These are phyloP conservation scores for Erythrobasidium yunnanense DNA, from an alignment of 768 basidiomycete species.

Conservation along the genomic window DNA sequence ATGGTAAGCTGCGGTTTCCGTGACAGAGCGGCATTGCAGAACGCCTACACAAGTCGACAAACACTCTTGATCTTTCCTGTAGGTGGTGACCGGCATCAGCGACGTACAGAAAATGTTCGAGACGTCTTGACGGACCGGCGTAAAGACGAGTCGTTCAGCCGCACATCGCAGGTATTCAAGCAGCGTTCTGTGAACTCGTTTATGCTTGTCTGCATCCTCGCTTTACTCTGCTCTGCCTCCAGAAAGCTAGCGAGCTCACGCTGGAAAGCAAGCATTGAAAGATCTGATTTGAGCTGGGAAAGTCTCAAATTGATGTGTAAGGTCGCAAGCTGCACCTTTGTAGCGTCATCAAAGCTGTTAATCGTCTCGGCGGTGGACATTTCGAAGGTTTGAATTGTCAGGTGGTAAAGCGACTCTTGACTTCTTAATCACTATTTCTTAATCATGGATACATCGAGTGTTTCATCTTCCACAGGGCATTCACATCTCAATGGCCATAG, in stretches of 20 bases:
- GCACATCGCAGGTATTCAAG: slow-evolving; percentile 13
- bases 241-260: slow-evolving; percentile 23
- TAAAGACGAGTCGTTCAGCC: slow-evolving; percentile 1
- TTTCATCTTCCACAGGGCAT: too few relatives aligned
- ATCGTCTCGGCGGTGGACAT: slow-evolving; percentile 16
- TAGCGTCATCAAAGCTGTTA: slow-evolving; percentile 14
- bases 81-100: neutral
- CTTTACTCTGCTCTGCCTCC: slow-evolving; percentile 14
- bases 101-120: neutral
- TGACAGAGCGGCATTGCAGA: neutral
- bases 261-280: neutral
- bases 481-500: too few relatives aligned
- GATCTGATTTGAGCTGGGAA: neutral
- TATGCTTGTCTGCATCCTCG: slow-evolving; percentile 10
- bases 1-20: neutral
- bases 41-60: slow-evolving; percentile 14
- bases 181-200: slow-evolving; percentile 22
- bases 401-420: too few relatives aligned
- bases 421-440: too few relatives aligned
- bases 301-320: neutral
- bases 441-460: too few relatives aligned
- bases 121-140: neutral
- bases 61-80: slow-evolving; percentile 24
- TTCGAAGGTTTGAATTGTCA: too few relatives aligned
- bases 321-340: neutral